phyloP scores from a whole-genome alignment of 495 filamentous ascomycete species.

The Diplogelasinospora grovesii region DNA sequence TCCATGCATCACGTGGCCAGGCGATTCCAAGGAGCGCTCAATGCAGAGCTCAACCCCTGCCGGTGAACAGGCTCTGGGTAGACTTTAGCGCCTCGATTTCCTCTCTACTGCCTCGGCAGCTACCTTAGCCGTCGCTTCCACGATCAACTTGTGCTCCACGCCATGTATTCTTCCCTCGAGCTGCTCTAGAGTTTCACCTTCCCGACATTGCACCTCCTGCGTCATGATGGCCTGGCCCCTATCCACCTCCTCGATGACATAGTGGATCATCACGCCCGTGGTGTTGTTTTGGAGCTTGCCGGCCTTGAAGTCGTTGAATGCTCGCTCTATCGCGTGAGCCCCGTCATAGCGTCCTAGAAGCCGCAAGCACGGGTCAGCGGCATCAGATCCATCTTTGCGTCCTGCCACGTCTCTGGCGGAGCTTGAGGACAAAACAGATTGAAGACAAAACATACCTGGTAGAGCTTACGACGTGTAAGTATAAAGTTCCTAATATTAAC shows the following conservation, averaged over 20 bases:
- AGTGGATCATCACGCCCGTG: conserved; percentile 92
- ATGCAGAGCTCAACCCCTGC: too few species aligned
- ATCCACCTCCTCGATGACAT: conserved; percentile 81
- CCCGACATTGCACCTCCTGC: conserved; percentile 60
- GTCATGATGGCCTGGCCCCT: conserved; percentile 69
- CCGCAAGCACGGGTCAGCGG: background rate
- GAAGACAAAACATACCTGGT: conserved; percentile 40
- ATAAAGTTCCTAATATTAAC: too few species aligned
- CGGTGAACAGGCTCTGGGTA: too few species aligned
- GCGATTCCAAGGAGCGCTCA: too few species aligned
- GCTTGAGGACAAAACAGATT: too few species aligned
- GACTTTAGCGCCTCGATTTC: too few species aligned
- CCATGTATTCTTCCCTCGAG: conserved; percentile 66
- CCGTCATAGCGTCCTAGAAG: conserved; percentile 74
- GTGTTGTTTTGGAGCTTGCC: conserved; percentile 59
- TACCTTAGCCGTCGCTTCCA: conserved; percentile 56
- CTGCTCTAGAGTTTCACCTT: conserved; percentile 58
- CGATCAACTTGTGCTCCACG: conserved; percentile 62
- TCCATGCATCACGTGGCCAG: too few species aligned
- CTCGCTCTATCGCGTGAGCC: conserved; percentile 68
- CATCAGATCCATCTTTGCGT: conserved; percentile 34
- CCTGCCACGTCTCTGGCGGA: background rate
- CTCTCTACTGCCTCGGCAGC: conserved; percentile 32
- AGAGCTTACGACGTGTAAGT: too few species aligned
- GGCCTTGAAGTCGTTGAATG: conserved; percentile 65